Evolutionary conservation across 2,329 filamentous ascomycete species (phyloP).

Genomic region (Epichloe gansuensis): DNA sequence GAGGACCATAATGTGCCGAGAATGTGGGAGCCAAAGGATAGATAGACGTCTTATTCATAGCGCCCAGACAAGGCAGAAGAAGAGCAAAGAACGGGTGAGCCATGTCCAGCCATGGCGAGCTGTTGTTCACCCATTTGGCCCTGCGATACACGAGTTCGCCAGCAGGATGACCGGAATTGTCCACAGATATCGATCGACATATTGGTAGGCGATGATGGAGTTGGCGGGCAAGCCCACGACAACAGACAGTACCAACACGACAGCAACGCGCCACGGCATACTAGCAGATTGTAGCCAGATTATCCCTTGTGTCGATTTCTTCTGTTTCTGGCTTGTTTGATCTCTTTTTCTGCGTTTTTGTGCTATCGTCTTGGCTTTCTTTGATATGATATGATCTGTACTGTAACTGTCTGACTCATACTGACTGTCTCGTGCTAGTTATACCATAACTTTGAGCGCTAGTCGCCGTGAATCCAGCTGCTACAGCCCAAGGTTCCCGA

Average conservation of each 20-base stretch:
- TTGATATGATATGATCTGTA: conserved; percentile 9
- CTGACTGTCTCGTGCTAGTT: conserved; percentile 45
- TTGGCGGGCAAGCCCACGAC: neutral
- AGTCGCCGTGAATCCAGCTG: conserved; percentile 41
- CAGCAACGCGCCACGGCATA: conserved; percentile 22
- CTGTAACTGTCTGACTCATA: conserved; percentile 20
- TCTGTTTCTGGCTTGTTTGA: conserved; percentile 13
- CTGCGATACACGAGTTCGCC: neutral
- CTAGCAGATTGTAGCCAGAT: conserved; percentile 2
- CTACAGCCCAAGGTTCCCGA: conserved; percentile 34
- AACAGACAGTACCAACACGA: conserved; percentile 15
- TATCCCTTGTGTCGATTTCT: conserved; percentile 31
- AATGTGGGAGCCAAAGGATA: neutral
- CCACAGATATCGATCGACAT: neutral
- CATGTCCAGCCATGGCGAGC: neutral
- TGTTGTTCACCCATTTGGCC: neutral
- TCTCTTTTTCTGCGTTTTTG: conserved; percentile 26
- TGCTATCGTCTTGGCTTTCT: conserved; percentile 57
- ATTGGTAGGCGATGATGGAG: neutral
- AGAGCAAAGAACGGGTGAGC: too few species aligned
- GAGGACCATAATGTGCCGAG: neutral
- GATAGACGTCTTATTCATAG: neutral
- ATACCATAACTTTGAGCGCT: conserved; percentile 52
- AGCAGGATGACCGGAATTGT: neutral
- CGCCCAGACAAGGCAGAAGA: neutral